These are phyloP conservation scores for Crassisporium funariophilum DNA, from an alignment of 768 basidiomycete species.

Conservation along the genomic window DNA sequence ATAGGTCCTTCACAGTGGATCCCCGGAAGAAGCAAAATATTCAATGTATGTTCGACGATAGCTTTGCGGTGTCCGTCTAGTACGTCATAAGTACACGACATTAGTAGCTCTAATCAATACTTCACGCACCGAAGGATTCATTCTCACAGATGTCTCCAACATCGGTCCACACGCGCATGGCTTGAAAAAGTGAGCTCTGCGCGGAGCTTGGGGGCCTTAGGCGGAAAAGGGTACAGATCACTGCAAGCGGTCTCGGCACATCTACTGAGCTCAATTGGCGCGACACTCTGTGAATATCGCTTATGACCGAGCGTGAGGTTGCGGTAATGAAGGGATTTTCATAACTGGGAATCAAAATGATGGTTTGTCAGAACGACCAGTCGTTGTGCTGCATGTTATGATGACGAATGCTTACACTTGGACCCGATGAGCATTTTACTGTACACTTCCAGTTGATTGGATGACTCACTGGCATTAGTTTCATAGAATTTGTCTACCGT, in stretches of 20 bases:
- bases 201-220: slow-evolving; percentile 35
- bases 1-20: slow-evolving; percentile 53
- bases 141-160: slow-evolving; percentile 75
- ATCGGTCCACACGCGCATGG: slow-evolving; percentile 72
- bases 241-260: slow-evolving; percentile 65
- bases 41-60: slow-evolving; percentile 79
- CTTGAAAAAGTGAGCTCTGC: slow-evolving; percentile 53
- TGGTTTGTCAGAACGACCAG: slow-evolving; percentile 10
- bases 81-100: slow-evolving; percentile 5
- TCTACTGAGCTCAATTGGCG: slow-evolving; percentile 62
- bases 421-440: slow-evolving; percentile 17
- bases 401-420: slow-evolving; percentile 40
- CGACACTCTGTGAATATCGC: slow-evolving; percentile 68
- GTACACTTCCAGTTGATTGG: slow-evolving; percentile 6
- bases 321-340: slow-evolving; percentile 81
- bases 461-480: slow-evolving; percentile 60
- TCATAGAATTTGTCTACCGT: slow-evolving; percentile 69
- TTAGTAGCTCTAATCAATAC: neutral
- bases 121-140: slow-evolving; percentile 69
- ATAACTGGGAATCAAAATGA: slow-evolving; percentile 47
- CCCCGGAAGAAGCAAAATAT: slow-evolving; percentile 75
- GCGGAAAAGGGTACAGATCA: slow-evolving; percentile 59
- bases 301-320: slow-evolving; percentile 69
- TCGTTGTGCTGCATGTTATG: slow-evolving; percentile 4
- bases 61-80: slow-evolving; percentile 73